Percentiles rank a stretch among this genome's conserved stretches.
Conservation (phyloP, 176 grass and related monocot species). For the Poa pratensis region DNA sequence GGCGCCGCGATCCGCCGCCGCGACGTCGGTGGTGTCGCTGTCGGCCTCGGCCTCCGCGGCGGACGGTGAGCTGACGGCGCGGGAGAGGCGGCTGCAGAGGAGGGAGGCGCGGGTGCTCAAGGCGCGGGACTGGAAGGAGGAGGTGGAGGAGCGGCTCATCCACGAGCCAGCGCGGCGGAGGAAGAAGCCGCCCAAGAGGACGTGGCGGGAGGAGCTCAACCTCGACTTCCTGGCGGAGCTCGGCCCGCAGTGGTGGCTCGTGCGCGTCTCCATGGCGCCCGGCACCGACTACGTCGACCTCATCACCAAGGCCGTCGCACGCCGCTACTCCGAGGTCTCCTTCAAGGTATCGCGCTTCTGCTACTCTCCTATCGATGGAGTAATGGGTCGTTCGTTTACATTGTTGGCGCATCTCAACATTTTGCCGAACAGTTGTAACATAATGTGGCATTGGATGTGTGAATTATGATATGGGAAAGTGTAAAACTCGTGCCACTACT, state of each 20-base stretch:
- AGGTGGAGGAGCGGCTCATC: constrained; percentile 82
- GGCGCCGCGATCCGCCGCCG: background rate
- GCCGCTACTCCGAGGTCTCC: constrained; percentile 48
- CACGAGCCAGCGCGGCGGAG: constrained; percentile 51
- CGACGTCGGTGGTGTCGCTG: constrained; percentile 8
- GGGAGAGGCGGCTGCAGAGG: constrained; percentile 64
- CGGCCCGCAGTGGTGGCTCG: constrained; percentile 88
- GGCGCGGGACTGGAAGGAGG: constrained; percentile 77
- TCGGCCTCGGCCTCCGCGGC: background rate
- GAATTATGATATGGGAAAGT: background rate
- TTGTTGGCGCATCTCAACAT: background rate
- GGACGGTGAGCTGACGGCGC: constrained; percentile 48
- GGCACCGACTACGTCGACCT: constrained; percentile 64
- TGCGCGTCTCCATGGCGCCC: constrained; percentile 73
- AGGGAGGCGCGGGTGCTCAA: constrained; percentile 67
- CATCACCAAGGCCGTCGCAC: constrained; percentile 59
- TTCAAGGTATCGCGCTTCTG: constrained; percentile 59
- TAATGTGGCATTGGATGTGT: background rate
- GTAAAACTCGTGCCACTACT: background rate
- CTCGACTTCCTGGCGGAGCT: constrained; percentile 70
- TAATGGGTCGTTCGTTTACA: background rate
- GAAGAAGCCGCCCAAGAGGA: constrained; percentile 51
- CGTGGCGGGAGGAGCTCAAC: constrained; percentile 71
- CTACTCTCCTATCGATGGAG: background rate
- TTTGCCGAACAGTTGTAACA: background rate